Conservation (phyloP, 768 basidiomycete species). For the Mycena leptocephala region DNA sequence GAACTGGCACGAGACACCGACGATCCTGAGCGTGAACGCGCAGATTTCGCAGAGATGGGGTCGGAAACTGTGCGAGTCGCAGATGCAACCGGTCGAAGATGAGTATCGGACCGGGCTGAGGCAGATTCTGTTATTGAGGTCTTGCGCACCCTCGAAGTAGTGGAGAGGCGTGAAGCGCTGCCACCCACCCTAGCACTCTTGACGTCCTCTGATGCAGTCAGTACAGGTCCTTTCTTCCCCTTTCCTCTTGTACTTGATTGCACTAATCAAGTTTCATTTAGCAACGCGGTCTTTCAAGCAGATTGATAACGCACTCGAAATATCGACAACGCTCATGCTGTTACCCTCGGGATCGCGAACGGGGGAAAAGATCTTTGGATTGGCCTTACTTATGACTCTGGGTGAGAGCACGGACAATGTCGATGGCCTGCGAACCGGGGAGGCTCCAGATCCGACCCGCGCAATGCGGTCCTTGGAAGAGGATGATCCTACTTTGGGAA, state of each 20-base stretch:
- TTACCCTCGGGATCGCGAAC: slow-evolving; percentile 58
- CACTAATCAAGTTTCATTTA: not conserved
- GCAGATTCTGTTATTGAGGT: slow-evolving; percentile 37
- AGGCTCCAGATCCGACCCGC: slow-evolving; percentile 17
- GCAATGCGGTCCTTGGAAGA: slow-evolving; percentile 23
- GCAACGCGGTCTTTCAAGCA: not conserved
- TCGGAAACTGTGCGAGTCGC: not conserved
- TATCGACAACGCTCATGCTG: slow-evolving; percentile 42
- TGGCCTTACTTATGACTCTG: slow-evolving; percentile 25
- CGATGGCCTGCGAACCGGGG: slow-evolving; percentile 29
- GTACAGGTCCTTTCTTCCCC: slow-evolving; percentile 34
- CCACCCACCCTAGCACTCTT: slow-evolving; percentile 30
- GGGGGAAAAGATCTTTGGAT: slow-evolving; percentile 52
- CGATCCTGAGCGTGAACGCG: slow-evolving; percentile 28
- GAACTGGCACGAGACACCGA: slow-evolving; percentile 45
- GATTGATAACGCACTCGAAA: slow-evolving; percentile 44
- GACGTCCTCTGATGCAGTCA: slow-evolving; percentile 11
- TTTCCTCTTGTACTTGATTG: slow-evolving; percentile 40
- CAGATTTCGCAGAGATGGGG: slow-evolving; percentile 22
- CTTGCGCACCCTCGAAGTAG: slow-evolving; percentile 42
- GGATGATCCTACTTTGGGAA: slow-evolving; percentile 14
- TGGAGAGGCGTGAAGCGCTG: slow-evolving; percentile 36
- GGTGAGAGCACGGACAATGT: slow-evolving; percentile 20
- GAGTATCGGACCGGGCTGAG: too few species aligned
- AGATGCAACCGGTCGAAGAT: slow-evolving; percentile 24